Percentiles rank a stretch among this genome's conserved stretches.
Conservation (phyloP, 2,329 filamentous ascomycete genomes). For the Sclerotinia sclerotiorum region DNA sequence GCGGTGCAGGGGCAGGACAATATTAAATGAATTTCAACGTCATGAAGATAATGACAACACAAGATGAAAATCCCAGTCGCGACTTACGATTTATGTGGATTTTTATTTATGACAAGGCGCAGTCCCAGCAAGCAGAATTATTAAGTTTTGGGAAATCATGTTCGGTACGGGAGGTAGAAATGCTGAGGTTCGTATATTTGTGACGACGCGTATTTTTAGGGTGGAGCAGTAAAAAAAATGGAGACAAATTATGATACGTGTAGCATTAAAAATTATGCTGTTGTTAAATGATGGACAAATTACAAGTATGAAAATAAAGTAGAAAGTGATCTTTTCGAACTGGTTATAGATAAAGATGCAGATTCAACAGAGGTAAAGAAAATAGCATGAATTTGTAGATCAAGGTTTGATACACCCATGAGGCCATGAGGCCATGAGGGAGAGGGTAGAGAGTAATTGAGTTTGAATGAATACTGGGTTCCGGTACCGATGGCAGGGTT, state of each 20-base stretch:
- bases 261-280: background rate
- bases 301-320: background rate
- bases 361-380: background rate
- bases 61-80: background rate
- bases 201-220: slow-evolving; percentile 14
- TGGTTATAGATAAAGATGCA: background rate
- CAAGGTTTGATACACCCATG: background rate
- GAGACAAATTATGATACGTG: slow-evolving; percentile 12
- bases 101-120: slow-evolving; percentile 18
- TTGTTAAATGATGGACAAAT: background rate
- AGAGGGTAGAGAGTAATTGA: too few relatives aligned
- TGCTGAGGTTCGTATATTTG: slow-evolving; percentile 19
- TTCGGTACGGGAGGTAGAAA: slow-evolving; percentile 9
- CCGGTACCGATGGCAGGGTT: background rate
- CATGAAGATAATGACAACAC: slow-evolving; percentile 11
- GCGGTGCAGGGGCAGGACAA: slow-evolving; percentile 11
- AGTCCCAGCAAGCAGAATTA: slow-evolving; percentile 17
- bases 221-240: background rate
- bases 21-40: slow-evolving; percentile 20
- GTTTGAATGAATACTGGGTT: too few relatives aligned
- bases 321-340: background rate
- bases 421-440: too few relatives aligned
- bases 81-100: slow-evolving; percentile 21
- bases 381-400: background rate
- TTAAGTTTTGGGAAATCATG: slow-evolving; percentile 6